Evolutionary conservation across 495 filamentous ascomycete genomes (phyloP), one percentile per base, ranked within the genome.

Genomic region (Daldinia concentrica): DNA sequence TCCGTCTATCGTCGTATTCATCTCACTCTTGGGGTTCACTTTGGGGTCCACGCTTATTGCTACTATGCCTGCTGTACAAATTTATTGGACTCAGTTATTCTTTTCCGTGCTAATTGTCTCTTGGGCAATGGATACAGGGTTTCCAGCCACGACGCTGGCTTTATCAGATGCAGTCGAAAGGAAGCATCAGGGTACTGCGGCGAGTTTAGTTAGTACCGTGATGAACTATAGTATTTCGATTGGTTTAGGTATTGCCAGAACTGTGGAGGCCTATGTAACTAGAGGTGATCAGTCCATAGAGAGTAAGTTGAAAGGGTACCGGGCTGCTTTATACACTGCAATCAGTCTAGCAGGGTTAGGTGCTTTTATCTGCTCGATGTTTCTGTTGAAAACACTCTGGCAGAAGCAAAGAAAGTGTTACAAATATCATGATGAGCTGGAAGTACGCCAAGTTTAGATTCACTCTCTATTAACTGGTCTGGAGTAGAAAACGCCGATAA

Each of bases 171-270:
- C 80, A 1, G 81, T 90, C 56, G 75, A 76, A 7, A 81, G 79
- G 48, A 79, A 87, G 45, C 80, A 89, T 62, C 86, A 91, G 64
- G 87, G 87, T 9, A 79, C 88, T 6, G 88, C 86, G 4, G 88
- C 87, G 0, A 86, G 82, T n/a, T 76, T 93, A 24, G 86, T 91
- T 14, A 88, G 81, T 48, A 91, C 89, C 0, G 79, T 88, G 6
- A 86, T 91, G 54, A 91, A 92, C 64, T 92, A 92, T 66, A 84
- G 81, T 50, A 90, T 92, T 61, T 86, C 85, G 0, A 72, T 91
- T n/a, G 89, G 89, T 0, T 74, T 93, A 7, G 90, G 90, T 0
- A 80, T 92, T 57, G 90, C 89, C 0, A 89, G 88, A 0, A 91
- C 87, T 0, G 82, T 91, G 5, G 86, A 92, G 72, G 74, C 72